These are phyloP conservation scores for Cucurbita argyrosperma DNA, from an alignment of 306 rosid genomes.

Conservation along the genomic window DNA sequence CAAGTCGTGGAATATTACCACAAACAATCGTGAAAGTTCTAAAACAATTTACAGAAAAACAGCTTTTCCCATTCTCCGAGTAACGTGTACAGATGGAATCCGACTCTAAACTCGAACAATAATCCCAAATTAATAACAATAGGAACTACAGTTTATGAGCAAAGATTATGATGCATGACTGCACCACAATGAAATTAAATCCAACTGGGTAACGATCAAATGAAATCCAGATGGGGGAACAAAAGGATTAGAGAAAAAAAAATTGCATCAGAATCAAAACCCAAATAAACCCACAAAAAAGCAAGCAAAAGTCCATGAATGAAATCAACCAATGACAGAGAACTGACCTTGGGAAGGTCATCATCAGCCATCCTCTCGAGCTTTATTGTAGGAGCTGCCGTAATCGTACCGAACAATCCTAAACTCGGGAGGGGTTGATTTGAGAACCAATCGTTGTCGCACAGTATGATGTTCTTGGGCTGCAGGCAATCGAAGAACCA, in stretches of 20 bases:
- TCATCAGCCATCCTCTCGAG: neutral
- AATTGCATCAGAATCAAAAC: neutral
- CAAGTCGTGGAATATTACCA: no score
- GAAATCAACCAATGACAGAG: neutral
- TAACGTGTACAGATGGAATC: neutral
- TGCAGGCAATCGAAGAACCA: neutral
- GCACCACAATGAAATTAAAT: neutral
- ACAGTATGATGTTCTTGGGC: neutral
- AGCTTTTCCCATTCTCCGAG: neutral
- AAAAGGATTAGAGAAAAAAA: neutral
- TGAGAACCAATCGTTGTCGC: neutral
- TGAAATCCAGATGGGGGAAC: neutral
- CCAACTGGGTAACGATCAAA: neutral
- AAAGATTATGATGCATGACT: neutral
- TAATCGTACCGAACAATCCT: neutral
- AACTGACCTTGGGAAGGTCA: slow-evolving; percentile 3
- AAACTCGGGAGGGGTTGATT: neutral
- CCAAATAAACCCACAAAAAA: neutral
- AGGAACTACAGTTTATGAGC: neutral
- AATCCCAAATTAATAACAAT: neutral
- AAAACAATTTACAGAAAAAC: no score
- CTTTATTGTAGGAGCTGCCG: neutral
- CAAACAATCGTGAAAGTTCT: no score
- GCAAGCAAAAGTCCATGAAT: neutral
- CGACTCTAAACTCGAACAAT: neutral